These are phyloP conservation scores for Kazachstania africana DNA, from an alignment of 805 yeast species.

Conservation along the genomic window DNA sequence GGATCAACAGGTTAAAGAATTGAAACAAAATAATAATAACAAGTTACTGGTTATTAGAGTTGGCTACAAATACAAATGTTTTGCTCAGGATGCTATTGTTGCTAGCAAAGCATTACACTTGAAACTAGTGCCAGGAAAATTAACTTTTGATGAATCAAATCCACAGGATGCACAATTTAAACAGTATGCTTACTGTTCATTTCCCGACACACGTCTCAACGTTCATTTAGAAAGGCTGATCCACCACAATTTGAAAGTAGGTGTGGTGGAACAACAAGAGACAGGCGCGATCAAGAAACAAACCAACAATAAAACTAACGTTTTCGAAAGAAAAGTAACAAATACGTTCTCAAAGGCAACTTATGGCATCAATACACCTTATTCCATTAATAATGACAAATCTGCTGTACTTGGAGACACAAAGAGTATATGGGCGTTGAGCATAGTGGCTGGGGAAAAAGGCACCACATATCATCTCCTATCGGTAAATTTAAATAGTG, in stretches of 20 bases:
- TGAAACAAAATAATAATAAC: constrained; percentile 51
- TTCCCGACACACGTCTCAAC: constrained; percentile 68
- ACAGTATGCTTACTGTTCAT: constrained; percentile 70
- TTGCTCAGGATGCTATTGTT: constrained; percentile 68
- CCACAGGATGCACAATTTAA: constrained; percentile 38
- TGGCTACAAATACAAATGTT: constrained; percentile 84
- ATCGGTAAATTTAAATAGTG: constrained; percentile 65
- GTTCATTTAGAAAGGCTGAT: constrained; percentile 67
- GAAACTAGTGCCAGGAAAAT: constrained; percentile 60
- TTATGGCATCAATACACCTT: constrained; percentile 30
- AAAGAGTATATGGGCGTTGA: constrained; percentile 21
- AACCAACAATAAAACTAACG: constrained; percentile 35
- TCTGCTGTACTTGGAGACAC: constrained; percentile 16
- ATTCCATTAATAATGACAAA: constrained; percentile 39
- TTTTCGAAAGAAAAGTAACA: constrained; percentile 59
- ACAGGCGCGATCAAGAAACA: constrained; percentile 59
- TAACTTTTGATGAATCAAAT: constrained; percentile 39
- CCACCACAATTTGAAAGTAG: constrained; percentile 66
- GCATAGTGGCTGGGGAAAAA: constrained; percentile 10
- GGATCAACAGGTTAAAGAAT: constrained; percentile 61
- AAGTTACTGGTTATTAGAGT: constrained; percentile 74
- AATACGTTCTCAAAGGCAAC: constrained; percentile 77
- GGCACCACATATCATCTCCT: constrained; percentile 13
- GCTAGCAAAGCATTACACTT: constrained; percentile 60
- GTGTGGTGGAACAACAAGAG: constrained; percentile 77